Percentiles rank a stretch among this genome's conserved stretches.
Evolutionary conservation across 306 rosid species (phyloP).

Genomic region (Vicia villosa): DNA sequence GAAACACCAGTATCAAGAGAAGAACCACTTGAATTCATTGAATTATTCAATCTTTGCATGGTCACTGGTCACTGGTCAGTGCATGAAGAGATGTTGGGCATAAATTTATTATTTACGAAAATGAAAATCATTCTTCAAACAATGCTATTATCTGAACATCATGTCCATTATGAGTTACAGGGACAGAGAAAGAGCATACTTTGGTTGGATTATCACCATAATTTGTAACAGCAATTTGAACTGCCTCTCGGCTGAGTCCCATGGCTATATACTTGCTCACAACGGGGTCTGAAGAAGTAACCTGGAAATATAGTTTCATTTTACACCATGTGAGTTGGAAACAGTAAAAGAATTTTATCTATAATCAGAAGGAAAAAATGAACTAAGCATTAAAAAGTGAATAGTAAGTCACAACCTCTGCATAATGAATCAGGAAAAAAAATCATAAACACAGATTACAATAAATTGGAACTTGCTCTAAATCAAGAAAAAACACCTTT

Average conservation of each 20-base stretch:
- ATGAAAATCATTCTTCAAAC: conserved; percentile 12
- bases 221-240: conserved; percentile 65
- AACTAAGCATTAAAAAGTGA: conserved; percentile 16
- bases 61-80: too few species aligned
- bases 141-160: conserved; percentile 19
- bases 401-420: conserved; percentile 18
- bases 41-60: neutral
- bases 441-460: conserved; percentile 12
- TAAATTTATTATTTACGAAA: neutral
- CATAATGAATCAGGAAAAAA: neutral
- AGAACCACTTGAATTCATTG: conserved; percentile 30
- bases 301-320: conserved; percentile 48
- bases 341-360: conserved; percentile 15
- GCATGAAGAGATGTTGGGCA: conserved; percentile 1
- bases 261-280: conserved; percentile 67
- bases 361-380: neutral
- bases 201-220: conserved; percentile 87
- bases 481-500: conserved; percentile 59
- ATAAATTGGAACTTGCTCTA: conserved; percentile 1
- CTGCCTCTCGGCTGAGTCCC: conserved; percentile 83
- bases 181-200: conserved; percentile 55
- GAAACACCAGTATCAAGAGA: conserved; percentile 22
- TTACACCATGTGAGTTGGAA: conserved; percentile 17
- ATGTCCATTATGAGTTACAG: conserved; percentile 20
- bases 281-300: conserved; percentile 59